phyloP scores from a whole-genome alignment of 1,284 basidiomycete genomes.

The Malassezia sympodialis region DNA sequence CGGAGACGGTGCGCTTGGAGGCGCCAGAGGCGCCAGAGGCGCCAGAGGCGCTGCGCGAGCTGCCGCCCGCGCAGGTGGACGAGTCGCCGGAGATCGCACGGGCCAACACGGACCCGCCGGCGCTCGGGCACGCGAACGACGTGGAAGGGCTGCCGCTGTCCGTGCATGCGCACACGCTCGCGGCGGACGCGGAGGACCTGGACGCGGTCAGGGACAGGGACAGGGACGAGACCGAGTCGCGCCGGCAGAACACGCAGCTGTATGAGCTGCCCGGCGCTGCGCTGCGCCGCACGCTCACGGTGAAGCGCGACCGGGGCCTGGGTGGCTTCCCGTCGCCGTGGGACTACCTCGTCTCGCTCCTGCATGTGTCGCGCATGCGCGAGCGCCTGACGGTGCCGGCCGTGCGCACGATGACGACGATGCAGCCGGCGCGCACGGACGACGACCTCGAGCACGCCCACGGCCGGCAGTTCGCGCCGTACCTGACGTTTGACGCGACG shows the following conservation, averaged over 20 bases:
- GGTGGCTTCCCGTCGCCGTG: constrained; percentile 10
- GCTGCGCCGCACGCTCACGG: constrained; percentile 28
- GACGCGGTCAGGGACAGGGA: not conserved
- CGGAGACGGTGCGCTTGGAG: not conserved
- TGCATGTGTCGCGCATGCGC: constrained; percentile 51
- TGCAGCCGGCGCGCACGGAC: not conserved
- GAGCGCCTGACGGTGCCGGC: constrained; percentile 57
- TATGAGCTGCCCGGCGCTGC: not conserved
- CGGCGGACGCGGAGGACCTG: not conserved
- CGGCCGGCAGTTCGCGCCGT: constrained; percentile 55
- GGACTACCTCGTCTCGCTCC: not conserved
- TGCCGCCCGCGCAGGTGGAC: not conserved
- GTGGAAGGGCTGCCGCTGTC: not conserved
- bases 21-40: no score
- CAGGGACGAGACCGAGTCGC: not conserved
- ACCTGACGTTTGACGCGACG: constrained; percentile 65
- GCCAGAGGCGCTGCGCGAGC: no score
- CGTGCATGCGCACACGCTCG: not conserved
- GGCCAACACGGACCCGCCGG: not conserved
- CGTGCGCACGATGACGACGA: constrained; percentile 57
- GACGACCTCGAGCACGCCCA: constrained; percentile 12
- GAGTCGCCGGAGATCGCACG: not conserved
- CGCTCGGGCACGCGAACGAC: not conserved
- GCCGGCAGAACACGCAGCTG: not conserved
- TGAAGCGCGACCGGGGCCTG: constrained; percentile 2